Evolutionary conservation across 2,329 filamentous ascomycete species (phyloP).

Genomic region (Fusarium dlaminii): DNA sequence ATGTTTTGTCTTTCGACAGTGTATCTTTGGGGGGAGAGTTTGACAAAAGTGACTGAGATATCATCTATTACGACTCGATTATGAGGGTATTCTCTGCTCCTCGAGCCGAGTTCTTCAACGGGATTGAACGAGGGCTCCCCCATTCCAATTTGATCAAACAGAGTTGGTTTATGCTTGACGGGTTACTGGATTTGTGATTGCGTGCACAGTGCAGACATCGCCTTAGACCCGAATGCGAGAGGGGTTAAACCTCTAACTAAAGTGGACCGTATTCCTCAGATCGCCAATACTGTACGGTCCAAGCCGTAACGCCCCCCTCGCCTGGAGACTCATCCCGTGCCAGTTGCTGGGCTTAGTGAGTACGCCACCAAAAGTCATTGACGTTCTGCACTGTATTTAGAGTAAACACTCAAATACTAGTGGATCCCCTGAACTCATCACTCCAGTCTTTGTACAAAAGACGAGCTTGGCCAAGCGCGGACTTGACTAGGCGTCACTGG

Average conservation of each 20-base stretch:
- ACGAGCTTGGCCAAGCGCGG: conserved; percentile 36
- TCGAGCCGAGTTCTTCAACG: not conserved
- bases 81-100: not conserved
- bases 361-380: not conserved
- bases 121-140: not conserved
- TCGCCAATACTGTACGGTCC: conserved; percentile 8
- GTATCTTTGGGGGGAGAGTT: not conserved
- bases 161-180: conserved; percentile 4
- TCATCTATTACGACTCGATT: not conserved
- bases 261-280: not conserved
- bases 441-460: conserved; percentile 10
- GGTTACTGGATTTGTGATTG: not conserved
- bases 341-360: not conserved
- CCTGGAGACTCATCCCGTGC: not conserved
- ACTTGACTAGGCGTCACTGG: conserved; percentile 40
- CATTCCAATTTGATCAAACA: conserved; percentile 2
- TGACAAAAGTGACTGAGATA: not conserved
- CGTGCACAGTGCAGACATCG: conserved; percentile 5
- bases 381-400: conserved; percentile 27
- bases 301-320: not conserved
- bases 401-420: conserved; percentile 8
- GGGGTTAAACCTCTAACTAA: not conserved
- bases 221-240: not conserved
- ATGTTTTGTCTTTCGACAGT: conserved; percentile 6
- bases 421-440: conserved; percentile 24